Base-by-base conservation (phyloP, 1,284 basidiomycete species). In the Macrocystidia cucumis region DNA sequence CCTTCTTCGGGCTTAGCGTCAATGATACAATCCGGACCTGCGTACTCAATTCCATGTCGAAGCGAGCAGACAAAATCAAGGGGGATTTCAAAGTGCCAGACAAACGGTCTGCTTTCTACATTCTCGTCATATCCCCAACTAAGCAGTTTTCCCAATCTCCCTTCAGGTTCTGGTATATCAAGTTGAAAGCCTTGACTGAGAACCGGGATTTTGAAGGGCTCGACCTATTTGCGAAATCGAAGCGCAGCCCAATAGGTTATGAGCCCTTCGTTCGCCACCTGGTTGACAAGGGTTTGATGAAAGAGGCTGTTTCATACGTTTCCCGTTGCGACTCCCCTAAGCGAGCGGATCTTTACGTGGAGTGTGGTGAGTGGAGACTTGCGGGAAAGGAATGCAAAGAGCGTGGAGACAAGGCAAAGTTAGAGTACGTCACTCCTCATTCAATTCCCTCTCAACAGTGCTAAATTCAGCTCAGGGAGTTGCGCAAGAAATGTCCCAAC, bases 211-310 rank as follows among this genome's bases (percentile, higher is more conserved):
- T 91, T 59, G 84, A 90, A 21, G 79, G 71, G 1, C 67, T 97
- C 4, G 91, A 96, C 37, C 52, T 68, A 0, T 93, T 96, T 53
- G 76, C 90, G 0, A 84, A 80, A 48, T 82, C 79, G 29, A 91
- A 81, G 56, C 78, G 89, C 47, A 91, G 86, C 54, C 93, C 96
- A 1, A 96, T 98, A 42, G 95, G 96, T 2, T 98, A 93, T 51
- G 91, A 95, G 54, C 78, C 87, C 0, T 96, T 95, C 55, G 92
- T 96, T 12, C 78, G 75, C 32, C 78, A 90, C 54, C 67, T 91
- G 21, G 70, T 88, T 13, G 67, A 76, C 33, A 76, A 78, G 35
- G 85, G 82, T 0, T 72, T 88, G 49, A 49, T 65, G 3, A 81
- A 76, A 41, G 81, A 93, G 50, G 92, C 89, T 1, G 63, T 75